Conservation (phyloP, 768 basidiomycete genomes). For the Leucosporidium scottii region DNA sequence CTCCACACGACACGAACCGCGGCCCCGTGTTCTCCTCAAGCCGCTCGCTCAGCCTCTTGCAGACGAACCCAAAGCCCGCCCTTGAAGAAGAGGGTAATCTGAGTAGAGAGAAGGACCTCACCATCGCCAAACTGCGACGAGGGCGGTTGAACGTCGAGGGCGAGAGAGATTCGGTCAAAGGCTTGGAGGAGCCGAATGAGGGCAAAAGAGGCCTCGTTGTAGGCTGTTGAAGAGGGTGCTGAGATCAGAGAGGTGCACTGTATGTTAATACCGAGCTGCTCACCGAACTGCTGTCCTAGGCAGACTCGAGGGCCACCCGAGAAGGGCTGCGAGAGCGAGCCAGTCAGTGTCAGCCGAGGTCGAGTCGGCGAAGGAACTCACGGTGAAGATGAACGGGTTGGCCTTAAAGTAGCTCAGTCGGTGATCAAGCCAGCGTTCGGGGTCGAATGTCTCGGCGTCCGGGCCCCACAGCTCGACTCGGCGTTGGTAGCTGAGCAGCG, state of each 20-base stretch:
- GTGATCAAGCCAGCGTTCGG: constrained; percentile 59
- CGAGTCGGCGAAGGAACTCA: not conserved
- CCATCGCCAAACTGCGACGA: not conserved
- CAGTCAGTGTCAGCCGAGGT: constrained; percentile 26
- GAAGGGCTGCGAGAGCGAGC: not conserved
- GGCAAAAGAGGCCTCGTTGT: constrained; percentile 59
- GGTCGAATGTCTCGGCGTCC: constrained; percentile 62
- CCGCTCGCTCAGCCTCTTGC: not conserved
- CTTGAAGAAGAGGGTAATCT: not conserved
- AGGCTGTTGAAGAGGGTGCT: constrained; percentile 48
- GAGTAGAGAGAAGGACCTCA: not conserved
- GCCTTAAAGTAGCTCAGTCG: constrained; percentile 51
- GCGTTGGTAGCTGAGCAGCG: constrained; percentile 60
- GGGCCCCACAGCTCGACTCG: constrained; percentile 64
- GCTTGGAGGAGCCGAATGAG: constrained; percentile 58
- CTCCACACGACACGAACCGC: too few species aligned
- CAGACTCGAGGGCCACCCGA: not conserved
- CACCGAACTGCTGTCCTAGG: not conserved
- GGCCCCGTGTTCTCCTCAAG: too few species aligned
- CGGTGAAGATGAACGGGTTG: constrained; percentile 59
- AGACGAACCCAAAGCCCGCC: constrained; percentile 34
- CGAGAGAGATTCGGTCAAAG: constrained; percentile 51
- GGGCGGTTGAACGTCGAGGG: constrained; percentile 44
- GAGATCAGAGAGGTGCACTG: not conserved
- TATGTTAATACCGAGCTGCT: not conserved